Conservation (phyloP, 2,329 filamentous ascomycete species). For the Aspergillus texensis region DNA sequence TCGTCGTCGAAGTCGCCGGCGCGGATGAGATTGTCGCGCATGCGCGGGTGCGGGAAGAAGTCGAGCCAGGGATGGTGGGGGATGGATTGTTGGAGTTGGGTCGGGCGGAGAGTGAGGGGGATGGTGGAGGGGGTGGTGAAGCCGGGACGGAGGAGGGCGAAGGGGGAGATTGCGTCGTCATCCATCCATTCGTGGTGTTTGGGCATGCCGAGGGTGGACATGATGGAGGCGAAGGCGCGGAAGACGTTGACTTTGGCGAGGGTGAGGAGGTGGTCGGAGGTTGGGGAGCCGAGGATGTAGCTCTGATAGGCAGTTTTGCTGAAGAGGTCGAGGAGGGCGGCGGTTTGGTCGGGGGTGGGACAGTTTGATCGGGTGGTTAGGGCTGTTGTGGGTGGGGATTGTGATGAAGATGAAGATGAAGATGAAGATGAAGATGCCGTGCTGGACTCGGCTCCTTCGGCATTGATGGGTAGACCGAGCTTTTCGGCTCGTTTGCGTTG, state of each 20-base stretch:
- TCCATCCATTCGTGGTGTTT: slow-evolving; percentile 23
- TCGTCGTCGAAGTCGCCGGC: slow-evolving; percentile 38
- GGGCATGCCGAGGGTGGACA: slow-evolving; percentile 28
- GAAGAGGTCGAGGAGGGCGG: slow-evolving; percentile 18
- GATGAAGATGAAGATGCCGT: background rate
- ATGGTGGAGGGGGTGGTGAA: slow-evolving; percentile 15
- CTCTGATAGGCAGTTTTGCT: slow-evolving; percentile 25
- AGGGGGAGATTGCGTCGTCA: slow-evolving; percentile 33
- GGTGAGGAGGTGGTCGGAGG: slow-evolving; percentile 36
- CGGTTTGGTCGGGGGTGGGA: background rate
- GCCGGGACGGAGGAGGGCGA: slow-evolving; percentile 18
- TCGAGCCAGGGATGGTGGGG: slow-evolving; percentile 47
- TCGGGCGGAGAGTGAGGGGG: slow-evolving; percentile 39
- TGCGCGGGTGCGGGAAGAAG: slow-evolving; percentile 36
- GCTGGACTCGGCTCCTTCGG: background rate
- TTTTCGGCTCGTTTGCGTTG: slow-evolving; percentile 20
- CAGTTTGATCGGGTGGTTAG: slow-evolving; percentile 1
- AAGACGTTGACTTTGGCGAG: slow-evolving; percentile 40
- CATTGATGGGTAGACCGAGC: background rate
- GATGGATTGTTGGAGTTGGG: slow-evolving; percentile 38
- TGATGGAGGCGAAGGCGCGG: slow-evolving; percentile 34
- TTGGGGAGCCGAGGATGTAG: slow-evolving; percentile 25
- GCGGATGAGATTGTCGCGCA: slow-evolving; percentile 45
- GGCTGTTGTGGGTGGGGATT: slow-evolving; percentile 1
- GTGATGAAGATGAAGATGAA: slow-evolving; percentile 2